Evolutionary conservation across 495 filamentous ascomycete species (phyloP), one percentile per base, ranked within the genome.

Genomic region (Filosporella fistucella): DNA sequence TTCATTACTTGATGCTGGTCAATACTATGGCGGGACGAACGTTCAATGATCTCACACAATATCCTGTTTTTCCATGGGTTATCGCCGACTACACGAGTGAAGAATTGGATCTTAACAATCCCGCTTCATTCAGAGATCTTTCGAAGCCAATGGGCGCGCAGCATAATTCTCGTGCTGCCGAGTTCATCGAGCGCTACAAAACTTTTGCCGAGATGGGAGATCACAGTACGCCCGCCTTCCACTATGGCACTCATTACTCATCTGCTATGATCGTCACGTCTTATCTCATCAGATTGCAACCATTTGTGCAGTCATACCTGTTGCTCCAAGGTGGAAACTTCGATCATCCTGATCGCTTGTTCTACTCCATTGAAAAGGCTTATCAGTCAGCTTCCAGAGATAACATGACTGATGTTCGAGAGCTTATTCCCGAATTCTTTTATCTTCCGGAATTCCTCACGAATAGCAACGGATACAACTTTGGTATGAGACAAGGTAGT

Each of bases 61-160:
- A 98, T 58, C 93, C 93, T 0, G 93, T 98, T 17, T 98, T 98
- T 58, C 93, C 93, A 10, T 98, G 93, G 93, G 83, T 98, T 12
- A 65, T 98, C 21, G 88, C 91, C 4, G 91, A 98, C 60, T 97
- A 97, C 64, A 93, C 88, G 4, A 95, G 91, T 61, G 86, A 95
- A n/a, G 89, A 96, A 53, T 72, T 98, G 23, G 89, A 97, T 56
- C 67, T 98, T 26, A 78, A 79, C 36, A 78, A 96, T 57, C 88
- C 89, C 3, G 77, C 80, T 21, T 85, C 80, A 13, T 98, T 96
- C 67, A 77, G 93, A 49, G 91, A 98, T 61, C 66, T 98, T 24
- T 88, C 89, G 0, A 96, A 91, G 59, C 93, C 93, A 0, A 97
- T 98, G 89, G 94, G 94, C 11, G 89, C 87, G n/a, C 93, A 98